Base-by-base conservation (phyloP, 177 flowering plant genomes). In the Tripterygium wilfordii region DNA sequence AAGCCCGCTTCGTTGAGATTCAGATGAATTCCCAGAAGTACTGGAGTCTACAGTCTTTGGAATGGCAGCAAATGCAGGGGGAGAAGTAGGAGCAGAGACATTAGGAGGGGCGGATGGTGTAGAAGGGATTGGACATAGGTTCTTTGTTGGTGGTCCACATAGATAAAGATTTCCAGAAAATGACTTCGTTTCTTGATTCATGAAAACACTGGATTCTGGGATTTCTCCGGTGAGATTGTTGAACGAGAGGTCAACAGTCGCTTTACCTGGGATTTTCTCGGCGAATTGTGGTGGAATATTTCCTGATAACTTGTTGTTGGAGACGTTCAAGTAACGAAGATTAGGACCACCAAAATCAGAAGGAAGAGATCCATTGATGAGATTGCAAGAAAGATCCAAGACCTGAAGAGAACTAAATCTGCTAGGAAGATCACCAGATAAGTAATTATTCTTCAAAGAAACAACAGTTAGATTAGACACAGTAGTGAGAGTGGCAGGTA, bases 31-130 rank as follows among this genome's bases (percentile, higher is more conserved):
- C 3, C 30, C 45, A 4, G 45, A 13, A 2, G 79, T 70, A 24
- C 23, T 42, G 9, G 68, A 28, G 38, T 41, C 57, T 2, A 70
- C 39, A 10, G 74, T 48, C 54, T 58, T 75, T 0, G 96, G 98
- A 0, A 80, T 77, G 20, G 71, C 96, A 1, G 96, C 96, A 40
- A 84, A 71, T 3, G 96, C 95, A 0, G 96, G 88, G 15, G 90
- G 85, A 12, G 94, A 66, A 16, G 82, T 74, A 0, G 68, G 57
- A 15, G 51, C 16, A 5, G 90, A 26, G 0, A 48, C 56, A 32
- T 80, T 76, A 0, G 85, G 80, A 3, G 82, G 77, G 13, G 56
- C 51, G 0, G 95, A 63, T 3, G 63, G 63, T 0, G 81, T 61
- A 0, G 95, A 80, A 53, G 88, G 82, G 28, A 80, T 65, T 0